Conservation (phyloP, 2,329 filamentous ascomycete species). For the Lecanicillium sp. region DNA sequence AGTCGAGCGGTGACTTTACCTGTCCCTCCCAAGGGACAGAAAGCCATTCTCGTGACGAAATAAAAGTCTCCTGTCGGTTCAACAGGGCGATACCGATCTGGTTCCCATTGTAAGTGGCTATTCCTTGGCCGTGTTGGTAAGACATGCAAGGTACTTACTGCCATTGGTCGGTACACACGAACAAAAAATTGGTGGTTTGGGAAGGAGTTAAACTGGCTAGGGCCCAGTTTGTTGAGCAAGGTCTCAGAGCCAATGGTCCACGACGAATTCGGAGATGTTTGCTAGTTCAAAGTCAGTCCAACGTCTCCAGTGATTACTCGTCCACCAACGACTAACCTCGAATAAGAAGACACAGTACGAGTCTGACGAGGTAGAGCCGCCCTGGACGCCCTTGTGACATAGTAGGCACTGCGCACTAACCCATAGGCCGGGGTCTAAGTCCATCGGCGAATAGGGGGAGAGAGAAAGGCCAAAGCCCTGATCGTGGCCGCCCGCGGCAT, state of each 20-base stretch:
- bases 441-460: conserved; percentile 28
- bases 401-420: conserved; percentile 36
- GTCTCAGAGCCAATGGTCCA: conserved; percentile 29
- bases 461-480: conserved; percentile 28
- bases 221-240: conserved; percentile 32
- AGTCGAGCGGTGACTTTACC: conserved; percentile 41
- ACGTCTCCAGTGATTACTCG: conserved; percentile 2
- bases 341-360: conserved; percentile 44
- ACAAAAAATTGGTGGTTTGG: conserved; percentile 51
- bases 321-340: conserved; percentile 32
- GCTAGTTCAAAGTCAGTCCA: conserved; percentile 23
- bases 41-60: conserved; percentile 43
- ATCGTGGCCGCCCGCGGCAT: conserved; percentile 13
- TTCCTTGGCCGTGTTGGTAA: neutral
- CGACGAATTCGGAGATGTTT: conserved; percentile 32
- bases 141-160: conserved; percentile 29
- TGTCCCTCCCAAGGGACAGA: conserved; percentile 43
- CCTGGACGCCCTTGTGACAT: conserved; percentile 25
- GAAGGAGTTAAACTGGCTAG: conserved; percentile 38
- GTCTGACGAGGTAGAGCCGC: conserved; percentile 22
- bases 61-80: conserved; percentile 39
- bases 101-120: neutral
- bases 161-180: conserved; percentile 43
- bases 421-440: conserved; percentile 30
- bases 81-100: conserved; percentile 41